Conservation (phyloP, 495 filamentous ascomycete genomes). For the Penicillium atrosanguineum region DNA sequence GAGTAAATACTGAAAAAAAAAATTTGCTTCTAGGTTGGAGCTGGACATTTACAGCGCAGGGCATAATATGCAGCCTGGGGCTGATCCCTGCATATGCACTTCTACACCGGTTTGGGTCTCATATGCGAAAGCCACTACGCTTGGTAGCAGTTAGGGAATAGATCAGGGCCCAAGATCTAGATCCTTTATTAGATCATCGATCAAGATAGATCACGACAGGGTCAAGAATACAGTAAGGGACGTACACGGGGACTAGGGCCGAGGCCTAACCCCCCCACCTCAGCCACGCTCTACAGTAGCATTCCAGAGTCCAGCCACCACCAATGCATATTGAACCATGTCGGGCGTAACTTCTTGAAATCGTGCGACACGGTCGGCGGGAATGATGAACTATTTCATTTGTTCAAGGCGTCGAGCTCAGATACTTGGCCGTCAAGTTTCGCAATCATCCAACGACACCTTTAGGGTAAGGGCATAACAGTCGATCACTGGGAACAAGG, state of each 20-base stretch:
- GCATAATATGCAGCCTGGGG: neutral
- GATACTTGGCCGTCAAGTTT: too few species aligned
- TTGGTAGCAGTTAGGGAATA: neutral
- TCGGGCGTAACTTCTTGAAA: neutral
- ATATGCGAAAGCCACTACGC: neutral
- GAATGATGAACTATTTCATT: neutral
- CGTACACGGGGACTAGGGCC: neutral
- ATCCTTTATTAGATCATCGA: neutral
- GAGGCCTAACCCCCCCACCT: neutral
- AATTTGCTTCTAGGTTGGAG: neutral
- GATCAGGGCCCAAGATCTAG: neutral
- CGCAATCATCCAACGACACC: too few species aligned
- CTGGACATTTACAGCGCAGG: neutral
- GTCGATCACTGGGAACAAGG: too few species aligned
- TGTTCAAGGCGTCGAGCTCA: neutral
- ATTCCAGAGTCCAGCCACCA: conserved; percentile 1
- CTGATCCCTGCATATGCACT: conserved; percentile 2
- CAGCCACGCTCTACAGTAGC: neutral
- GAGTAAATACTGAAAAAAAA: neutral
- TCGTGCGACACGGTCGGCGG: neutral
- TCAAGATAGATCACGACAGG: neutral
- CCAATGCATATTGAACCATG: conserved; percentile 2
- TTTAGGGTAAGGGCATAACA: too few species aligned
- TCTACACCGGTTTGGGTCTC: neutral
- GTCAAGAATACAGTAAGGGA: neutral